Base-by-base conservation (phyloP, 2,329 filamentous ascomycete species). In the Fusarium sp. region DNA sequence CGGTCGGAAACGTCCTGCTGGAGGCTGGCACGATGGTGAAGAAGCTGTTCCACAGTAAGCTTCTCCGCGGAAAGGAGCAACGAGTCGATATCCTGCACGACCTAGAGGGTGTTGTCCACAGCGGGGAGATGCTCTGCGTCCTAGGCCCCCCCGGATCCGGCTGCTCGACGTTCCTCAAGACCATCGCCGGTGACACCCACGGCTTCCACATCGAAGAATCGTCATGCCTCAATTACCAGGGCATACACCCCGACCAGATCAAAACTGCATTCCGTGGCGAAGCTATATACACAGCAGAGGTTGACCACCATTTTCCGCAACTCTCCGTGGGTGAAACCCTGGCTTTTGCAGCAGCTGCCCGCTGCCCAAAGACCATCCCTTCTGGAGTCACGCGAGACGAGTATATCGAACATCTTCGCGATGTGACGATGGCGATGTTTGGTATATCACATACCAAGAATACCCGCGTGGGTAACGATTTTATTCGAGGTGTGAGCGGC, bases 101-200 rank as follows among this genome's bases (percentile, higher is more conserved):
- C 72, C 88, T 92, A 66, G 91, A 93, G 73, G 92, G 92, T 5
- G 77, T 93, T 0, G 88, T 94, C 2, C 85, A 89, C 72, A 88
- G 87, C 67, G 92, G 92, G 37, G 92, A 94, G 84, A 92, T 94
- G 90, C 81, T 93, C 30, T 90, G 93, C n/a, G 92, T 94, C 2
- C 86, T 94, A 32, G 92, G 92, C 8, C 92, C 92, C 54, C 92
- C 92, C 18, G 89, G 89, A 10, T 87, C 88, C 13, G 92, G 92
- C 50, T 97, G 94, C 81, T 94, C 92, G 11, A 97, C 94, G 1
- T 91, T 96, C 71, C 85, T 97, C 60, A 96, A 95, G 84, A 93
- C 93, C 0, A 89, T 97, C 71, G 89, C 93, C 1, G 94, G 94
- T 64, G 93, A 96, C 82, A 94, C 92, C 6, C 91, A 94, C 74